Conservation (phyloP, 768 basidiomycete species). For the Suillus tomentosus region DNA sequence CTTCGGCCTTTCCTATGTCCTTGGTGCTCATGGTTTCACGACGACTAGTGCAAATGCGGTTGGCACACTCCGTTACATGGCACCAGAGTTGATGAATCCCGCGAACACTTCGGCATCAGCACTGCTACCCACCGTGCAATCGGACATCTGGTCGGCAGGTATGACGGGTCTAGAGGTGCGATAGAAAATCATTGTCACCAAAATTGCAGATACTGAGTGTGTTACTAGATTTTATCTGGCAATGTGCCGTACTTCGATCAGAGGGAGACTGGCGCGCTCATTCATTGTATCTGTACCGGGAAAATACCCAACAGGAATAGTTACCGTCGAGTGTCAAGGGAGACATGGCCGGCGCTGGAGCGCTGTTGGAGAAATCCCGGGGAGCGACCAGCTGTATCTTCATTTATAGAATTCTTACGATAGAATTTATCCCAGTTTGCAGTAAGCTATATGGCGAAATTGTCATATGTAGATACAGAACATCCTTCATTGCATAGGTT, state of each 20-base stretch:
- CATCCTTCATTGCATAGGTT: neutral
- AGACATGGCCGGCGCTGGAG: neutral
- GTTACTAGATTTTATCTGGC: constrained; percentile 13
- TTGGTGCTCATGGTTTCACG: constrained; percentile 38
- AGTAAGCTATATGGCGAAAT: neutral
- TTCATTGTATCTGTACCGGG: neutral
- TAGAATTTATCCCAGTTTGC: neutral
- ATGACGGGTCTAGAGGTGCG: constrained; percentile 39
- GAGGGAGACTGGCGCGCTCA: neutral
- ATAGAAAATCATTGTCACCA: neutral
- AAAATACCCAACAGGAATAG: neutral
- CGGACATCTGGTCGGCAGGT: constrained; percentile 41
- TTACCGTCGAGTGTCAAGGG: neutral
- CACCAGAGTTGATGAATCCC: constrained; percentile 34
- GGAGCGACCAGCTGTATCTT: neutral
- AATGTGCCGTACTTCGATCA: neutral
- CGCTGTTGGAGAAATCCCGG: neutral
- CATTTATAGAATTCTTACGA: neutral
- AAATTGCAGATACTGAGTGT: neutral
- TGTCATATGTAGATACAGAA: neutral
- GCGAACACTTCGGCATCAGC: constrained; percentile 17
- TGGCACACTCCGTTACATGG: constrained; percentile 43
- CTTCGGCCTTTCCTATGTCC: constrained; percentile 41
- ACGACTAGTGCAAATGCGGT: constrained; percentile 31
- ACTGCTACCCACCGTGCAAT: constrained; percentile 23